These are phyloP conservation scores for Taphrina confusa DNA, from an alignment of 1,139 yeast genomes.

Conservation along the genomic window DNA sequence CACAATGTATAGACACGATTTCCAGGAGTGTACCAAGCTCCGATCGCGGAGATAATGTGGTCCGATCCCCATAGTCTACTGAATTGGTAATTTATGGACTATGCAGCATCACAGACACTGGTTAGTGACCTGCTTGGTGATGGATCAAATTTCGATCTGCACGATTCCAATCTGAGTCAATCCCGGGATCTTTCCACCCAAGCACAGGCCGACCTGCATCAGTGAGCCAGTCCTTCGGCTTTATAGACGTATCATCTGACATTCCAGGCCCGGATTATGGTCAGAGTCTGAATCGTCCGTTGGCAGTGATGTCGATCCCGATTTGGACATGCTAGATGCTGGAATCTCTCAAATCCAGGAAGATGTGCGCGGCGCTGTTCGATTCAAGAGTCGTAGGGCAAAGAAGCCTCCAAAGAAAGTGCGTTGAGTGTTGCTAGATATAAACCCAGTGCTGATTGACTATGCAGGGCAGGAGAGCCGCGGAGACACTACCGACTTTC, in stretches of 20 bases:
- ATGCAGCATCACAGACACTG: slow-evolving; percentile 11
- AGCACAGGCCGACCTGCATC: slow-evolving; percentile 1
- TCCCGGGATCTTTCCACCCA: not conserved
- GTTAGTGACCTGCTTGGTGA: slow-evolving; percentile 14
- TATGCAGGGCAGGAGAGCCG: slow-evolving; percentile 13
- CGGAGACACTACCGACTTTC: slow-evolving; percentile 54
- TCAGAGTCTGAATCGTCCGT: slow-evolving; percentile 17
- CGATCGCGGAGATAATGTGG: no score
- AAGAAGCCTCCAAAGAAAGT: slow-evolving; percentile 14
- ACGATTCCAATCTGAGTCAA: not conserved
- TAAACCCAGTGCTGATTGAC: no score
- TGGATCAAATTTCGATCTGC: slow-evolving; percentile 13
- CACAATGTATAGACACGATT: no score
- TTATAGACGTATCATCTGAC: no score
- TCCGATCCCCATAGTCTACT: no score
- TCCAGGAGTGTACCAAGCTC: no score
- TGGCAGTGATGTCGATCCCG: not conserved
- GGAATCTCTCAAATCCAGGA: slow-evolving; percentile 5
- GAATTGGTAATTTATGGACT: slow-evolving; percentile 18
- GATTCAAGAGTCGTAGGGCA: slow-evolving; percentile 1
- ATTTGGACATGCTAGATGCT: not conserved
- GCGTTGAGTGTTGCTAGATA: no score
- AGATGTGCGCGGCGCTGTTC: slow-evolving; percentile 21
- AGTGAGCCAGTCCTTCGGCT: no score
- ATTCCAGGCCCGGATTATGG: slow-evolving; percentile 14